Conservation (phyloP, 2,329 filamentous ascomycete genomes). For the Colletotrichum cuscutae region DNA sequence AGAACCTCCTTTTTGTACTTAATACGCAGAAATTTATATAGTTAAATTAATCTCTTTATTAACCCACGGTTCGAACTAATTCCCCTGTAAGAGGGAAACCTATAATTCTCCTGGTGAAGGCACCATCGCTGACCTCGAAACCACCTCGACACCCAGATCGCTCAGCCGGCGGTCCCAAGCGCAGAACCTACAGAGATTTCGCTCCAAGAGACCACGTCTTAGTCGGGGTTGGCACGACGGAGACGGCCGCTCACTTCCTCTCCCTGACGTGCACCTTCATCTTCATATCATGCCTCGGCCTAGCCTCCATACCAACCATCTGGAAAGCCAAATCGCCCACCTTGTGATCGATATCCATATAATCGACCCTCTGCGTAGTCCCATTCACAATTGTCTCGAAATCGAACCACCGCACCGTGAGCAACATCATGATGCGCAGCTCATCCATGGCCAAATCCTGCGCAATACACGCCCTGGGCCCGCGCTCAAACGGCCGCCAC, state of each 20-base stretch:
- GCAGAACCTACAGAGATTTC: too few relatives aligned
- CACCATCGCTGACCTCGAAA: too few relatives aligned
- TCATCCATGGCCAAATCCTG: constrained; percentile 47
- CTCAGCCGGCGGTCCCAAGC: too few relatives aligned
- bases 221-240: background rate
- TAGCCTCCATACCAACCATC: constrained; percentile 34
- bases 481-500: constrained; percentile 47
- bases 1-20: too few relatives aligned
- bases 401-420: constrained; percentile 38
- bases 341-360: constrained; percentile 40
- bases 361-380: constrained; percentile 35
- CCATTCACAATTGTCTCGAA: constrained; percentile 38
- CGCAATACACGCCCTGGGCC: constrained; percentile 47
- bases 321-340: constrained; percentile 39
- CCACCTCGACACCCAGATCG: too few relatives aligned
- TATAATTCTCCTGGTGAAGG: too few relatives aligned
- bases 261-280: constrained; percentile 27
- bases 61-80: too few relatives aligned
- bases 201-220: background rate
- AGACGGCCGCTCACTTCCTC: background rate
- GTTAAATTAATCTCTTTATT: too few relatives aligned
- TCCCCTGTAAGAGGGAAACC: too few relatives aligned
- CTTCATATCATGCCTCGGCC: constrained; percentile 30
- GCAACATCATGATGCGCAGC: constrained; percentile 39
- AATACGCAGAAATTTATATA: too few relatives aligned